Base-by-base conservation (phyloP, 345 rosid species). In the Physaria fendleri region DNA sequence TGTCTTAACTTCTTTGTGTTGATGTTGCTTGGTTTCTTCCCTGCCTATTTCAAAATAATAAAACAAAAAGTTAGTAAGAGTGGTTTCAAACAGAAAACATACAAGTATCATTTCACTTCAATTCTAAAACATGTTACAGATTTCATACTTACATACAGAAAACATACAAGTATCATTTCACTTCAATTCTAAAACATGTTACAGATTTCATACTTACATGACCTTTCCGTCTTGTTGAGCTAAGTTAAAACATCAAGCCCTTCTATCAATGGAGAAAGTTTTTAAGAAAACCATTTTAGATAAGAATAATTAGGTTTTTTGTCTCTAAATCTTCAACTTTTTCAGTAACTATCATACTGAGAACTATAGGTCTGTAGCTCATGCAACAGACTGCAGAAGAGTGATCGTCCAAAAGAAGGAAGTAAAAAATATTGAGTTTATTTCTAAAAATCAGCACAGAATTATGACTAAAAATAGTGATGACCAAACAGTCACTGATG, bases 101-200 rank as follows among this genome's bases (percentile, higher is more conserved):
- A 68, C 25, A 5, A 49, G 28, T 15, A 40, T 6, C 42, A 38
- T 0, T 38, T 15, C 18, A 49, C 2, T 39, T 12, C 11, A 46
- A 56, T 50, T 56, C 56, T 20, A 32, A 32, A 32, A 65, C 63
- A 56, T 37, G 49, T 37, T 27, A 46, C 20, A 28, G n/a, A n/a
- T n/a, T n/a, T n/a, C n/a, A n/a, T n/a, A n/a, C n/a, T 6, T 59
- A 54, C 53, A 42, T 2, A 68, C 25, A 2, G 23, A 61, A 13
- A 40, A 59, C 53, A 23, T 23, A 68, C 25, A 5, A 49, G 28
- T 15, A 40, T 6, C 42, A 38, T 0, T 38, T 15, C 18, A 49
- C 2, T 39, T 12, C 11, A 46, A 56, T 50, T 56, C 56, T 20
- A 32, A 32, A 32, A 65, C 63, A 56, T 37, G 49, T 37, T 27